Evolutionary conservation across 371 early-diverging fungal species (phyloP), one percentile per base, ranked within the genome.

Genomic region (Catenaria anguillulae): DNA sequence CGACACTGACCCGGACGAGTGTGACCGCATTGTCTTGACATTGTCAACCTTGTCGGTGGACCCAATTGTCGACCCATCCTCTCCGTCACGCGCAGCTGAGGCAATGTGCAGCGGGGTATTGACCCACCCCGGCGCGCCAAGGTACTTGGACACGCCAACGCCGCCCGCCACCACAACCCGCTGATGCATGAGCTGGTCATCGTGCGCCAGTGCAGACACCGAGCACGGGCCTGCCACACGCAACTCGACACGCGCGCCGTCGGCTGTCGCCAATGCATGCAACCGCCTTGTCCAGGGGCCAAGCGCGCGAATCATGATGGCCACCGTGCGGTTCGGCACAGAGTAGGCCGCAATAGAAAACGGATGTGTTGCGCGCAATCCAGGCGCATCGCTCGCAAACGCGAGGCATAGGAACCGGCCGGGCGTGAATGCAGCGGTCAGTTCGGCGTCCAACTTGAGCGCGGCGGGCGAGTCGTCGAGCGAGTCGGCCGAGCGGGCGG

Each of bases 341-440:
- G 50, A 50, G 50, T 50, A 50, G 29, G 50, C 50, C 29, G 52
- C 52, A 15, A 50, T 50, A 12, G 52, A 50, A 31, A 50, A 50
- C 31, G 52, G 52, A 17, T 50, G 52, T 31, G 52, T 21, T 8
- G 31, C 52, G 1, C 8, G 2, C n/a, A 48, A 8, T n/a, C n/a
- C n/a, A n/a, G n/a, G n/a, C n/a, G 2, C 23, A 2, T 29, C 29
- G 2, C 10, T 6, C 52, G 52, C 29, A 2, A 13, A 26, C 29
- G 52, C 8, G 6, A 50, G 52, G 2, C 15, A 50, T 31, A 50
- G 52, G 52, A 29, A 50, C 29, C 52, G 52, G 24, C 52, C 52
- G 52, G 52, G 52, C 0, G 10, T 0, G 31, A 29, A 50, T 31
- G 19, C 31, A 31, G 8, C 12, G 15, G 31, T 2, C 21, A 50